phyloP scores from a whole-genome alignment of 1,284 basidiomycete genomes.

The Papiliotrema nemorosa region DNA sequence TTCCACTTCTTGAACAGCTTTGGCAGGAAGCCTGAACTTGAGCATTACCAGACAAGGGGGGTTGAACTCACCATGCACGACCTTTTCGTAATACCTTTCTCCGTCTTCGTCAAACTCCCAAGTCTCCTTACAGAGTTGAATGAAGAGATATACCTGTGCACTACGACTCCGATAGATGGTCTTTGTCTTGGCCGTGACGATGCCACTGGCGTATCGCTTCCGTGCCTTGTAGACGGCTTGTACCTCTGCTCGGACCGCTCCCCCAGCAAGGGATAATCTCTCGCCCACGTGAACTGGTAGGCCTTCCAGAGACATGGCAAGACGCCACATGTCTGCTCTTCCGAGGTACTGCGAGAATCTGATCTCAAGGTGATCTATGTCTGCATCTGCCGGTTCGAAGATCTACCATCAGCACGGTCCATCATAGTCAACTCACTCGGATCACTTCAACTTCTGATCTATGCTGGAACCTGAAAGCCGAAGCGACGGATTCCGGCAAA shows the following conservation, averaged over 20 bases:
- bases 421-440: slow-evolving; percentile 25
- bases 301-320: slow-evolving; percentile 64
- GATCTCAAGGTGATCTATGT: slow-evolving; percentile 79
- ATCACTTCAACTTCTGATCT: slow-evolving; percentile 45
- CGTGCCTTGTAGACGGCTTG: slow-evolving; percentile 58
- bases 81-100: slow-evolving; percentile 92
- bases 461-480: slow-evolving; percentile 46
- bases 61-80: slow-evolving; percentile 62
- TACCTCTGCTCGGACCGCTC: slow-evolving; percentile 73
- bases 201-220: slow-evolving; percentile 66
- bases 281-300: slow-evolving; percentile 61
- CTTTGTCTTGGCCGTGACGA: slow-evolving; percentile 78
- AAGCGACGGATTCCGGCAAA: slow-evolving; percentile 39
- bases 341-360: slow-evolving; percentile 90
- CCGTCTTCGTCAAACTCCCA: slow-evolving; percentile 98
- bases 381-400: slow-evolving; percentile 57
- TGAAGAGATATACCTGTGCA: slow-evolving; percentile 80
- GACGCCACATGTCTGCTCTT: slow-evolving; percentile 87
- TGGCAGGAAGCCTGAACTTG: slow-evolving; percentile 64
- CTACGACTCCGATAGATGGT: slow-evolving; percentile 85
- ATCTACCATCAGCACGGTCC: slow-evolving; percentile 57
- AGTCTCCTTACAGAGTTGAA: slow-evolving; percentile 91
- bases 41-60: slow-evolving; percentile 1
- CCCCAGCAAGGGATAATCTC: slow-evolving; percentile 50
- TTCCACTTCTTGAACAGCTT: slow-evolving; percentile 78